These are phyloP conservation scores for Puccinia polysora DNA, from an alignment of 1,284 basidiomycete species.

Conservation along the genomic window DNA sequence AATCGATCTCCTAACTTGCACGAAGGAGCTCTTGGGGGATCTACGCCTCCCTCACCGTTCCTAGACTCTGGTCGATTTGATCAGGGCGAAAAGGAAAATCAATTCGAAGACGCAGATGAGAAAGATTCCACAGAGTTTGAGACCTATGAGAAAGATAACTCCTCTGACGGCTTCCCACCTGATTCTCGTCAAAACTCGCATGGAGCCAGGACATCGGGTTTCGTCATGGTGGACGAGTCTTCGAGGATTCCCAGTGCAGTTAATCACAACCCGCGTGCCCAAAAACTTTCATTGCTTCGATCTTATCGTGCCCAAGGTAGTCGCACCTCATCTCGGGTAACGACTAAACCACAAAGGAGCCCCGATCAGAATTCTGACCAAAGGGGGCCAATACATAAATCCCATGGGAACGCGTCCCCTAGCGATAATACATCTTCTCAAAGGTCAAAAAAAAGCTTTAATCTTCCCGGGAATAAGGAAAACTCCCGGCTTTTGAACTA, in stretches of 20 bases:
- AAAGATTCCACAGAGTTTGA: constrained; percentile 7
- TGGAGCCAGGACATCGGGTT: constrained; percentile 24
- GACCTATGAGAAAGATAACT: constrained; percentile 34
- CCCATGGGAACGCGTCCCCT: constrained; percentile 16
- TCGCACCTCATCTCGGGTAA: constrained; percentile 11
- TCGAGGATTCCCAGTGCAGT: constrained; percentile 31
- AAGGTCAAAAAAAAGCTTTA: constrained; percentile 10
- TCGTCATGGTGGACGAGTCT: constrained; percentile 36
- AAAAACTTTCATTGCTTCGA: constrained; percentile 29
- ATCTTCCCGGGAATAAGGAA: constrained; percentile 17
- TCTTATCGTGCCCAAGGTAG: not conserved
- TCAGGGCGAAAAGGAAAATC: constrained; percentile 2
- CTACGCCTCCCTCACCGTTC: constrained; percentile 30
- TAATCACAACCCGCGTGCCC: constrained; percentile 16
- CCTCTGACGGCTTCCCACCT: not conserved
- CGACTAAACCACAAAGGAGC: constrained; percentile 7
- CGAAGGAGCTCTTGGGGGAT: constrained; percentile 40
- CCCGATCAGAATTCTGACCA: constrained; percentile 11
- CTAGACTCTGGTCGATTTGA: constrained; percentile 14
- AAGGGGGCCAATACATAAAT: not conserved
- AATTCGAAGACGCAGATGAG: constrained; percentile 44
- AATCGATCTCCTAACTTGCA: constrained; percentile 51
- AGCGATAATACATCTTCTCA: constrained; percentile 19
- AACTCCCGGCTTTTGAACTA: constrained; percentile 14
- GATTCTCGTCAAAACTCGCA: constrained; percentile 14